Evolutionary conservation across 805 yeast species (phyloP), one percentile per base, ranked within the genome.

Genomic region (Brettanomyces anomalus): DNA sequence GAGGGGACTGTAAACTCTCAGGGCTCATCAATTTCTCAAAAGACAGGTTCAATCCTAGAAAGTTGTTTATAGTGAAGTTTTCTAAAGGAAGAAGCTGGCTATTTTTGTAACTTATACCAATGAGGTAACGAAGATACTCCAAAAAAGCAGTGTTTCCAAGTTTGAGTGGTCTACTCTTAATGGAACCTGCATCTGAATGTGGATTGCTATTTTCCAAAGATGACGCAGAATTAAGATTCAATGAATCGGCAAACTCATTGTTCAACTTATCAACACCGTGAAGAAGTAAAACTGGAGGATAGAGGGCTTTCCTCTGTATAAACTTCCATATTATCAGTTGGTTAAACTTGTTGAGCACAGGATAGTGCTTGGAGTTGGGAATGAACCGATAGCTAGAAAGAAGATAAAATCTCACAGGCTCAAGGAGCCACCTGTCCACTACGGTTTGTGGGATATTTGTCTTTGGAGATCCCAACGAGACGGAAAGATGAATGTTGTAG

Each of bases 391-490:
- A 66, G 2, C 76, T 69, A 0, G 85, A 74, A 3, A 81, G 53
- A 36, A 81, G 56, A 16, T 80, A 62, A 55, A 76, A 72, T 5
- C 74, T 66, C 1, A 82, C 72, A 0, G 87, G 87, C 57, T 82
- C 89, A 20, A 81, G 66, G 43, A 76, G 58, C 89, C 89, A 82
- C 43, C 87, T 62, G 19, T 73, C 67, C 3, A 76, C 52, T 3
- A 79, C 76, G 42, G 56, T 55, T 3, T 62, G 62, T 2, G 82
- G 81, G 1, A 75, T 70, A 40, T 66, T 66, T 32, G 68, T 67
- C 44, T 78, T 78, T 28, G 95, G 89, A 18, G 88, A 71, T 32
- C 81, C 93, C 31, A 84, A 65, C 4, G 86, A 85, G 42, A 87
- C 78, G n/a, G 85, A 78, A 41, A 82, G 60, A 18, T 76, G 70